Evolutionary conservation across 1,284 basidiomycete genomes (phyloP).

Genomic region (Tilletia caries): DNA sequence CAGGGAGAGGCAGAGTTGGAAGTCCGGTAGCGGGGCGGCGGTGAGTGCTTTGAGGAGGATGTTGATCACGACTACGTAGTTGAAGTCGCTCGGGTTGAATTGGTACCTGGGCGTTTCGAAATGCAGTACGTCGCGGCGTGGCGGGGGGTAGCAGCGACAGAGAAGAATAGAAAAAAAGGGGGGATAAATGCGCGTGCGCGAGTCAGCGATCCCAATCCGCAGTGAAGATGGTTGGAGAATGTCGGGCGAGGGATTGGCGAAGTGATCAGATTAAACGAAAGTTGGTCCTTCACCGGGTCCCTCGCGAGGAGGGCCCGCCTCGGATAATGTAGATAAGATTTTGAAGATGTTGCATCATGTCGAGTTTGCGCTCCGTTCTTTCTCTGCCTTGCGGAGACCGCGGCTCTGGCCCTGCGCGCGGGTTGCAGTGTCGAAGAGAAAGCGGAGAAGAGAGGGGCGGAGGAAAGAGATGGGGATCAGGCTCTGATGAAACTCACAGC

Average conservation of each 20-base stretch:
- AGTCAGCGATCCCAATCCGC: no score
- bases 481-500: conserved; percentile 62
- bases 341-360: not conserved
- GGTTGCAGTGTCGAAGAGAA: no score
- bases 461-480: not conserved
- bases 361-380: no score
- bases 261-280: no score
- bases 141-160: no score
- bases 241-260: not conserved
- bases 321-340: conserved; percentile 15
- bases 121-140: no score
- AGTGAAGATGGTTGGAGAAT: conserved; percentile 43
- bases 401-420: no score
- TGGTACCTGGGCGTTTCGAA: conserved; percentile 73
- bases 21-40: conserved; percentile 75
- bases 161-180: conserved; percentile 16
- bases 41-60: conserved; percentile 89
- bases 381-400: no score
- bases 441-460: not conserved
- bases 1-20: conserved; percentile 85
- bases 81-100: conserved; percentile 89
- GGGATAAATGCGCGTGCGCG: no score
- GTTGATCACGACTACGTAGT: conserved; percentile 86
- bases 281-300: no score
- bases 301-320: not conserved